Evolutionary conservation across 495 filamentous ascomycete species (phyloP), one percentile per base, ranked within the genome.

Genomic region (Daldinia grandis): DNA sequence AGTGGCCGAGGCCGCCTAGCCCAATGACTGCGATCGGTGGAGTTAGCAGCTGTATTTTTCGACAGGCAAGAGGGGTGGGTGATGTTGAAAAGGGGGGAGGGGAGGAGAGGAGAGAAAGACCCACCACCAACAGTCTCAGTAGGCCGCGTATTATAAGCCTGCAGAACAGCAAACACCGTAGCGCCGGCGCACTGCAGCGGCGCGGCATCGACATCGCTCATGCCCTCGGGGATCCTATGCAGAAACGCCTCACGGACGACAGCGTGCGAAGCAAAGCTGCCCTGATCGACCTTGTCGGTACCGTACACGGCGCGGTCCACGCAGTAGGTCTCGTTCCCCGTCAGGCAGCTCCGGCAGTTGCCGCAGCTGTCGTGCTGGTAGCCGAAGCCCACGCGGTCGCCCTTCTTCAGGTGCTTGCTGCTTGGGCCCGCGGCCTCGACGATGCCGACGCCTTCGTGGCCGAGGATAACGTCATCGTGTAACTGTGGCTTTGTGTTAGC

Each of bases 321-420:
- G 62, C 74, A 76, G 54, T 78, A 77, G 0, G 60, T 77, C 57
- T 80, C 77, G 25, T 57, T 59, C 1, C 74, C 72, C 10, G 58
- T 69, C 14, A 72, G 62, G 42, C 72, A 74, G 21, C 62, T 56
- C 6, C 28, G 76, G 74, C 87, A 88, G 44, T 74, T 66, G 4
- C 83, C 82, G 62, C 87, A 89, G 10, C 82, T 82, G 71, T 86
- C 80, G 63, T 79, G 77, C 19, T 87, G 75, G 31, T 86, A 88
- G 65, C 87, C 89, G 62, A 87, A 80, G 10, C 88, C 88, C 4
- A 81, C 88, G 15, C 87, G 79, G 69, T 89, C 87, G 24, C 89
- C 89, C 3, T 86, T 64, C 50, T 87, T 84, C 66, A 87, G 84
- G 38, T 78, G 82, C 64, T 81, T 86, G 28, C 87, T 84, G 15